Base-by-base conservation (phyloP, 768 basidiomycete genomes). In the Flagelloscypha sp. region DNA sequence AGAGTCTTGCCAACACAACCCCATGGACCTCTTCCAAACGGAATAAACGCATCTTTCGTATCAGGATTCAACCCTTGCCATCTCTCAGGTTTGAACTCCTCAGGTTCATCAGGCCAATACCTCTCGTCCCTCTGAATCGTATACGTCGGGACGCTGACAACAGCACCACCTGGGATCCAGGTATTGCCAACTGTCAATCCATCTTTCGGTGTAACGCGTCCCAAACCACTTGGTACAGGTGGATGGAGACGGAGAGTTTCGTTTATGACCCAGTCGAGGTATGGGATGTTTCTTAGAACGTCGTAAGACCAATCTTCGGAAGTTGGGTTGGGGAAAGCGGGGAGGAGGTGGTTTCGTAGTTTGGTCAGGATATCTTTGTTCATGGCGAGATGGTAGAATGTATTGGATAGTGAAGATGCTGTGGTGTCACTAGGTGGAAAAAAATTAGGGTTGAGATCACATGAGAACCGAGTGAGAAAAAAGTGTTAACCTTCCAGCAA, bases 251-350 rank as follows among this genome's bases (percentile, higher is more conserved):
- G 57, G 30, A 71, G 37, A 2, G 59, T 65, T 48, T 70, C 68
- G 12, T 59, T 56, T 24, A 64, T 48, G 24, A 70, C 47, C 6
- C 57, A 61, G 36, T 73, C 71, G 30, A 74, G 56, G 47, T 66
- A 70, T 1, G 66, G 60, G 16, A 75, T 52, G 6, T 47, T 38
- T 38, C 61, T 56, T 15, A 74, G 56, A 1, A 49, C 42, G 43
- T 72, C 64, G 33, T 65, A 63, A 12, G 61, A 48, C 18, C 31
- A 33, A 12, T 33, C 18, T 20, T 18, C 31, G 17, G 11, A 18
- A 7, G 20, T 17, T n/a, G n/a, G n/a, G n/a, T n/a, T n/a, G n/a
- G n/a, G n/a, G 16, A 33, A 33, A 7, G 13, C 15, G 4, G 31
- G 19, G 11, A 33, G 31, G 31, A 33, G 31, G 8, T 16, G 15